phyloP scores from a whole-genome alignment of 306 rosid genomes.

The Castanopsis chinensis region DNA sequence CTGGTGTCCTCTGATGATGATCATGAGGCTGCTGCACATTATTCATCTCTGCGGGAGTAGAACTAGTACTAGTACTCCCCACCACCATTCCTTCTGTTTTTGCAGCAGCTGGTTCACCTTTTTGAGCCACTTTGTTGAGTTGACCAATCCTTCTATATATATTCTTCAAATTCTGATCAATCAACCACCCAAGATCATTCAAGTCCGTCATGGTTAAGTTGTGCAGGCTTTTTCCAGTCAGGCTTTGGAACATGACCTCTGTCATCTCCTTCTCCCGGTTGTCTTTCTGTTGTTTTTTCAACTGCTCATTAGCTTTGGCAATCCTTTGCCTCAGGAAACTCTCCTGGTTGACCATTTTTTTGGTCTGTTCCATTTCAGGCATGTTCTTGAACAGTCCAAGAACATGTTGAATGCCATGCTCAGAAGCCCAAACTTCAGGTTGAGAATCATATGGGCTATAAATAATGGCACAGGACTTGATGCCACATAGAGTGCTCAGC shows the following conservation, averaged over 20 bases:
- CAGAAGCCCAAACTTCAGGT: slow-evolving; percentile 51
- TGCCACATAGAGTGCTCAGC: slow-evolving; percentile 51
- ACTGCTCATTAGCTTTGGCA: slow-evolving; percentile 21
- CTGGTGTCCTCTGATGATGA: background rate
- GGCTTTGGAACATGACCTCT: slow-evolving; percentile 18
- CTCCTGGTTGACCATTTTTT: slow-evolving; percentile 37
- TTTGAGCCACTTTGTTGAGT: background rate
- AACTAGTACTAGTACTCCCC: background rate
- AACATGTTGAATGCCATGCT: slow-evolving; percentile 25
- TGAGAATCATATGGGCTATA: slow-evolving; percentile 39
- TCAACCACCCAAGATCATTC: slow-evolving; percentile 27
- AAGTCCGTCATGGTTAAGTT: slow-evolving; percentile 20
- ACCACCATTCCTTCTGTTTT: background rate
- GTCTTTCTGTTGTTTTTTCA: slow-evolving; percentile 24
- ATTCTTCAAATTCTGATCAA: slow-evolving; percentile 27
- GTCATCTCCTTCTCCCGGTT: slow-evolving; percentile 29
- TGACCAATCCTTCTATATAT: slow-evolving; percentile 11
- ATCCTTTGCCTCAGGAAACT: slow-evolving; percentile 26
- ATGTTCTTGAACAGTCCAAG: slow-evolving; percentile 25
- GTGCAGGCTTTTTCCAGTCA: slow-evolving; percentile 13
- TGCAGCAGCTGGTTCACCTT: background rate
- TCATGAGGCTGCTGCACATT: background rate
- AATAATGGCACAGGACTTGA: slow-evolving; percentile 57
- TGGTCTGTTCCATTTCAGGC: slow-evolving; percentile 34
- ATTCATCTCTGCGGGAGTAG: too few species aligned